phyloP scores from a whole-genome alignment of 139 green algal species.

The Deuterostichococcus epilithicus region DNA sequence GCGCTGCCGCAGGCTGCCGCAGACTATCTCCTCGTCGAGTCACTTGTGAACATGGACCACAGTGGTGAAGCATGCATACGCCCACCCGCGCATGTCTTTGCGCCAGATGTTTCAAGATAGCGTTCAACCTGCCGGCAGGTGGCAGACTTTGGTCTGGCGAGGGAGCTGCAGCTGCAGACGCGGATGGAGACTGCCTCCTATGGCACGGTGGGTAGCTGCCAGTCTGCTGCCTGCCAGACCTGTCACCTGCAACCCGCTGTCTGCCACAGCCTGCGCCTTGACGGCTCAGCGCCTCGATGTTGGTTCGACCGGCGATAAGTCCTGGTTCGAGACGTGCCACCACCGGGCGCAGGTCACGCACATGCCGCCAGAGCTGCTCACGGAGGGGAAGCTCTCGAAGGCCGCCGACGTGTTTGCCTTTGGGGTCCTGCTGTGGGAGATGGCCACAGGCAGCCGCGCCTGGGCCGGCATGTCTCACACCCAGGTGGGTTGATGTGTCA shows the following conservation, averaged over 20 bases:
- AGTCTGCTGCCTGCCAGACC: no score
- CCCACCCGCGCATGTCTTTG: no score
- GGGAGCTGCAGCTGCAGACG: conserved; percentile 27
- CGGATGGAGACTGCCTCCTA: conserved; percentile 19
- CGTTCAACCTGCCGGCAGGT: conserved; percentile 21
- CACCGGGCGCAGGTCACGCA: no score
- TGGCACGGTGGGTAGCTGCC: conserved; percentile 25
- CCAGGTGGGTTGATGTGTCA: not conserved
- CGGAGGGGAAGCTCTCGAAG: conserved; percentile 20
- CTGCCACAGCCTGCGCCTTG: no score
- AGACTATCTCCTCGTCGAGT: no score
- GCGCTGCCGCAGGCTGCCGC: no score
- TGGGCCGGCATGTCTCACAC: not conserved
- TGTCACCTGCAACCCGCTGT: not conserved
- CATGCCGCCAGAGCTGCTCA: conserved; percentile 68
- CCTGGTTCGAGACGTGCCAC: no score
- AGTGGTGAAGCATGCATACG: no score
- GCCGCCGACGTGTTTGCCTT: conserved; percentile 33
- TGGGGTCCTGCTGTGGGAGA: conserved; percentile 53
- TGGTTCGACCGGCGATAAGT: not conserved
- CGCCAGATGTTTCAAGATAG: no score
- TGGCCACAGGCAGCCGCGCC: conserved; percentile 29
- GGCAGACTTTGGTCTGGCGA: conserved; percentile 66
- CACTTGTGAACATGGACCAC: no score
- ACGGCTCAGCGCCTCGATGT: not conserved